A percentile compares a stretch with the other conserved stretches of the same genome.
Conservation (phyloP, 495 filamentous ascomycete species). For the Xylaria longipes region DNA sequence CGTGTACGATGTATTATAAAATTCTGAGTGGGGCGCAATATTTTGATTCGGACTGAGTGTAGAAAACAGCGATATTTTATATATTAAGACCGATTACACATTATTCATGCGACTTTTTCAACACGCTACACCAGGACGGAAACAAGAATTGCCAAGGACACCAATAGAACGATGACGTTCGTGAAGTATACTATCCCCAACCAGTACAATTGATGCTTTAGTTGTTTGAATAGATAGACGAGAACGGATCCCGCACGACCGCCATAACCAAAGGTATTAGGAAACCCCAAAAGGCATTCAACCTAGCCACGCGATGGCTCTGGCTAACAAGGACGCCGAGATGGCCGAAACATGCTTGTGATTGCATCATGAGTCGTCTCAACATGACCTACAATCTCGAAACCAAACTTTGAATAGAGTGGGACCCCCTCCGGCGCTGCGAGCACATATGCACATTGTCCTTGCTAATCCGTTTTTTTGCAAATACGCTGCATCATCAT, state of each 20-base stretch:
- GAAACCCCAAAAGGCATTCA: not conserved
- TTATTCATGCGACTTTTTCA: slow-evolving; percentile 9
- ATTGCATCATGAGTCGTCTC: slow-evolving; percentile 25
- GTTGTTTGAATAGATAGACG: not conserved
- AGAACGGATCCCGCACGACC: not conserved
- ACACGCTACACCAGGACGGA: not conserved
- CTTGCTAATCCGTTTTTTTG: slow-evolving; percentile 28
- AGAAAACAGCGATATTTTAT: slow-evolving; percentile 2
- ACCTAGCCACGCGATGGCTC: not conserved
- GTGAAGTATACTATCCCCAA: not conserved
- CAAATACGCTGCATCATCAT: slow-evolving; percentile 32
- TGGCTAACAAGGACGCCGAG: slow-evolving; percentile 11
- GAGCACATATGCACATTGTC: slow-evolving; percentile 32
- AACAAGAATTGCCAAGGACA: not conserved
- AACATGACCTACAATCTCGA: slow-evolving; percentile 32
- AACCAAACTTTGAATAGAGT: slow-evolving; percentile 32
- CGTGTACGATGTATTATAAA: too few species aligned
- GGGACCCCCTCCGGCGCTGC: slow-evolving; percentile 28
- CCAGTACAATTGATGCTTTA: not conserved
- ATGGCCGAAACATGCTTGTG: slow-evolving; percentile 32
- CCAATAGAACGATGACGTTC: not conserved
- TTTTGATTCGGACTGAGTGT: too few species aligned
- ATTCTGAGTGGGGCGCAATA: too few species aligned
- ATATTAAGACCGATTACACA: not conserved
- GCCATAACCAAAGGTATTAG: not conserved